Base-by-base conservation (phyloP, 2,329 filamentous ascomycete genomes). In the Coniella vitis region DNA sequence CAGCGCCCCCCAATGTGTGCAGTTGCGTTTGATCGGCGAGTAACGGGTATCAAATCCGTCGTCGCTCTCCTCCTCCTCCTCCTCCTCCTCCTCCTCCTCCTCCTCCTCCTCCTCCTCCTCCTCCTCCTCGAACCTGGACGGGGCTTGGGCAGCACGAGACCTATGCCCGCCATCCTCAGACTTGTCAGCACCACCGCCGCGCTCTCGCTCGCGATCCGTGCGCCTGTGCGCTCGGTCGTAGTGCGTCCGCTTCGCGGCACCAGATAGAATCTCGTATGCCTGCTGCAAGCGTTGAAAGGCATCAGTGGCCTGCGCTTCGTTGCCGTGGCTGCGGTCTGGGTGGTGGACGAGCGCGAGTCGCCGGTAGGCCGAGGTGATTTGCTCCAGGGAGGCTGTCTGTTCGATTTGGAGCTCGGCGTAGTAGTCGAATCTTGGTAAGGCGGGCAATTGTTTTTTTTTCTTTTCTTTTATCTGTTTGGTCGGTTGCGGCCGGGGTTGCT, bases 391-490 rank as follows among this genome's bases (percentile, higher is more conserved):
- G 3, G 58, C 61, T 1, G 48, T 52, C 14, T 17, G 29, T 10
- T 55, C 52, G 31, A 63, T 51, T 51, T 53, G 53, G n/a, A 64
- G 60, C 51, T 51, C 41, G 25, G 51, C 45, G 40, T 63, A 64
- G 50, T 54, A 53, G 38, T 60, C 55, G 21, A 58, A 56, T 2
- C 32, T 34, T 10, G 29, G 35, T 13, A 21, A 29, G n/a, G 39
- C 20, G 40, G 45, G 20, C 49, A 51, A 40, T 29, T 40, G 37
- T 39, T n/a, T 16, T 13, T 2, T 1, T 38, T 5, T n/a, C n/a
- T n/a, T n/a, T n/a, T n/a, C n/a, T n/a, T n/a, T n/a, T n/a, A n/a
- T n/a, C n/a, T n/a, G n/a, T n/a, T n/a, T n/a, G n/a, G n/a, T n/a
- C n/a, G n/a, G n/a, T n/a, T n/a, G n/a, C n/a, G n/a, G n/a, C n/a